Base-by-base conservation (phyloP, 306 rosid genomes). In the Quercus cerris region DNA sequence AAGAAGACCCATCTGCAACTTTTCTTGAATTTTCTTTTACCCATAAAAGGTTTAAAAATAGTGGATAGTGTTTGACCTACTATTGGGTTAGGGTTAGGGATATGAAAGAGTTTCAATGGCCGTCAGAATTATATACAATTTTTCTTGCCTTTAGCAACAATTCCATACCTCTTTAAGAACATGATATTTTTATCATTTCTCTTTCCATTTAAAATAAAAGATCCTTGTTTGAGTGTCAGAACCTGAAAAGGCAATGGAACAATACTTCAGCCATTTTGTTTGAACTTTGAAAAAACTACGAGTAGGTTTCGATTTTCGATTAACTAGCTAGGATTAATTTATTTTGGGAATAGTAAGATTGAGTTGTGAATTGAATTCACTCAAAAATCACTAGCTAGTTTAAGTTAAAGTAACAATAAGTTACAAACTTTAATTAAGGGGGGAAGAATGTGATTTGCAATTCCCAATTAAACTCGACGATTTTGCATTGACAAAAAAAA, bases 41-140 rank as follows among this genome's bases (percentile, higher is more conserved):
- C 77, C 54, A 63, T 81, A 81, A 28, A 70, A 35, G 1, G 7
- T 18, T 78, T 25, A 22, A 46, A n/a, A 13, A 33, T 35, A 3
- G 18, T 5, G 3, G 71, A 25, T 69, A 74, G 76, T 81, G 77
- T 84, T 85, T 84, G 89, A 84, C 89, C 74, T 86, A 73, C 61
- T 49, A 49, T 49, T 12, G 54, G 54, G 54, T 49, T 49, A 49
- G 54, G 54, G 4, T 41, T 41, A 11, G 54, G 54, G 11, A 41
- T 41, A 49, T 49, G 54, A 49, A 11, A 49, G 54, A 49, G 54
- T 3, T 49, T 49, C 5, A 49, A 49, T 49, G 54, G 54, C 54
- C 54, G 15, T 12, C 54, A 49, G 54, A 49, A 49, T 49, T 12
- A 49, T 11, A 49, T 13, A 49, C 5, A 49, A 13, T 49, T 49